Percentiles rank a stretch among this genome's conserved stretches.
Evolutionary conservation across 768 basidiomycete genomes (phyloP).

Genomic region (Leccinum subtestaceum): DNA sequence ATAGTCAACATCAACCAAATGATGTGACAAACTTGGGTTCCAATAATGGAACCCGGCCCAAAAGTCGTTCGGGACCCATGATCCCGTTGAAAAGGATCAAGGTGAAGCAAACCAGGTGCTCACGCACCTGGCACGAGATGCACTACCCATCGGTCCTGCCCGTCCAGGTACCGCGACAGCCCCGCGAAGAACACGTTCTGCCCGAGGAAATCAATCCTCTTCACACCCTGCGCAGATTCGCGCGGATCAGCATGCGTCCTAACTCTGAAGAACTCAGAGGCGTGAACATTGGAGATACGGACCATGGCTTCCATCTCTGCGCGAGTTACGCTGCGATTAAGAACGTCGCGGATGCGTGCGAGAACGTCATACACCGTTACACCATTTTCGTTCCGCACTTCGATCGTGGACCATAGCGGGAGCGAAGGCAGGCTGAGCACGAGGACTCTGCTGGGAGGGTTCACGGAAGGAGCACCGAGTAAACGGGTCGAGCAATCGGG

Average conservation of each 20-base stretch:
- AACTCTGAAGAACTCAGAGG: slow-evolving; percentile 30
- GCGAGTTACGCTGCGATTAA: slow-evolving; percentile 25
- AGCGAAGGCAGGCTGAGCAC: slow-evolving; percentile 20
- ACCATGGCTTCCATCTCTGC: slow-evolving; percentile 27
- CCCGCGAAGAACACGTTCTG: slow-evolving; percentile 31
- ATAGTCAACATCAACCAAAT: slow-evolving; percentile 5
- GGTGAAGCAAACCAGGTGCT: neutral
- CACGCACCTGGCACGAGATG: slow-evolving; percentile 20
- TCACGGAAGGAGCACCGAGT: slow-evolving; percentile 22
- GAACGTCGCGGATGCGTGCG: slow-evolving; percentile 25
- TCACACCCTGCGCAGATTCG: slow-evolving; percentile 39
- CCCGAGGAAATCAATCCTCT: slow-evolving; percentile 40
- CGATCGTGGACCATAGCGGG: slow-evolving; percentile 30
- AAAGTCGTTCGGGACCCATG: slow-evolving; percentile 9
- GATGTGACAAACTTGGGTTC: slow-evolving; percentile 8
- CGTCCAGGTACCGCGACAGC: slow-evolving; percentile 25
- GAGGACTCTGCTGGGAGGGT: slow-evolving; percentile 18
- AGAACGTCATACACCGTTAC: slow-evolving; percentile 31
- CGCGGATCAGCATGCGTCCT: slow-evolving; percentile 30
- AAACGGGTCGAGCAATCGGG: slow-evolving; percentile 14
- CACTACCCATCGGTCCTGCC: slow-evolving; percentile 31
- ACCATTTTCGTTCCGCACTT: slow-evolving; percentile 27
- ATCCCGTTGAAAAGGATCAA: neutral
- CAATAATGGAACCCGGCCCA: slow-evolving; percentile 14
- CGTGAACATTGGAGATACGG: slow-evolving; percentile 17